These are phyloP conservation scores for Endogone sp. DNA, from an alignment of 192 early-diverging fungal genomes.

Conservation along the genomic window DNA sequence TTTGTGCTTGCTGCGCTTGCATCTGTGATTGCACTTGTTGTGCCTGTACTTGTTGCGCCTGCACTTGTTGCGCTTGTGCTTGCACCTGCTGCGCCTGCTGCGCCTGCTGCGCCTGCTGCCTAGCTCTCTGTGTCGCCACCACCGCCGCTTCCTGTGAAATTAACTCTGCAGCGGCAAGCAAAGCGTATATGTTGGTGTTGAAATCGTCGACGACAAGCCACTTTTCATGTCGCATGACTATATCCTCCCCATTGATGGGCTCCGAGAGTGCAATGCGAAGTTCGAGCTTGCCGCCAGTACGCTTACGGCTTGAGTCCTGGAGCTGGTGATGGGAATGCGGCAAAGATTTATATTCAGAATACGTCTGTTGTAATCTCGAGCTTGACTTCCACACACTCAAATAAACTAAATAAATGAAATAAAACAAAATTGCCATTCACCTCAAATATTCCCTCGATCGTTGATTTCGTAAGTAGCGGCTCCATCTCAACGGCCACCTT, in stretches of 20 bases:
- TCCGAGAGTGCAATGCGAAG: slow-evolving; percentile 56
- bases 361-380: not conserved
- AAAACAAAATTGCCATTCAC: slow-evolving; percentile 43
- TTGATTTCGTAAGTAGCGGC: slow-evolving; percentile 53
- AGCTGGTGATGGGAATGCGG: slow-evolving; percentile 40
- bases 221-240: slow-evolving; percentile 52
- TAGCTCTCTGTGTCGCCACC: too few species aligned
- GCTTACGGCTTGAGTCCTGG: slow-evolving; percentile 54
- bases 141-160: slow-evolving; percentile 2
- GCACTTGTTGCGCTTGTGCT: not conserved
- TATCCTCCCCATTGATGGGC: slow-evolving; percentile 55
- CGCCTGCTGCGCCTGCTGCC: too few species aligned
- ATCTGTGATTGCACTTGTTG: not conserved
- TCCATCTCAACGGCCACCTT: slow-evolving; percentile 52
- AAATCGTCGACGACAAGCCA: slow-evolving; percentile 64
- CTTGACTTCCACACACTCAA: too few species aligned
- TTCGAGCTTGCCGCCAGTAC: slow-evolving; percentile 65
- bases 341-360: not conserved
- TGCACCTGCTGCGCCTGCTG: slow-evolving; percentile 24
- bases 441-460: slow-evolving; percentile 61
- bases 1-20: slow-evolving; percentile 14
- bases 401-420: too few species aligned
- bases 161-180: slow-evolving; percentile 15
- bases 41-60: not conserved
- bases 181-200: slow-evolving; percentile 22